Base-by-base conservation (phyloP, 305 asterid genomes). In the Fraxinus albicans region DNA sequence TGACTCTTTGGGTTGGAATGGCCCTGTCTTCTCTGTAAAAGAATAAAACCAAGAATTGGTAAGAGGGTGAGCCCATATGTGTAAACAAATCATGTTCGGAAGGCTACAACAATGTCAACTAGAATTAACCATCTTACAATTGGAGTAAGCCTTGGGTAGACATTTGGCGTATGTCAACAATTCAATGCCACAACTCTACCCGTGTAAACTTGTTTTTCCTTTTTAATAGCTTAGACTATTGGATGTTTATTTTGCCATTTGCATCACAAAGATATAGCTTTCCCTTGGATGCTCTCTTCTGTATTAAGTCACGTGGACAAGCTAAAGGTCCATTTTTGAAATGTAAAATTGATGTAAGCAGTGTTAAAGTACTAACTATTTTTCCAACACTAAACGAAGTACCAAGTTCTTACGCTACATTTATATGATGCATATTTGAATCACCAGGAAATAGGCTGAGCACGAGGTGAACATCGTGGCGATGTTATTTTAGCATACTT, bases 11-110 rank as follows among this genome's bases (percentile, higher is more conserved):
- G 77, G 80, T 87, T 87, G 58, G 72, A 85, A 44, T 87, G 87
- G 78, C 84, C 91, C 70, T 88, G 86, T 90, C 89, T 88, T 87
- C 91, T 88, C 98, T 94, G 94, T 25, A 84, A 82, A 29, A 81
- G 67, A 53, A 69, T 53, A 47, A 3, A 44, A 81, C 78, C 73
- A 70, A 63, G 27, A 74, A 76, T 60, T 60, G 4, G 70, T 21
- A 17, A 17, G 25, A 17, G 9, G 8, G 25, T 58, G 23, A 17
- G 10, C 25, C 8, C 13, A 13, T 40, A 40, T 40, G 50, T 40
- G 15, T 40, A 8, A 40, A 40, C 50, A 40, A 8, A 40, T 40
- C 50, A 40, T 40, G 50, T 40, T 40, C 15, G 4, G 53, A 42
- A 42, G 53, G 53, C 15, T 42, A 42, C 53, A 42, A 44, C 55